Evolutionary conservation across 2,329 filamentous ascomycete species (phyloP).

Genomic region (Curvularia eragrostidis): DNA sequence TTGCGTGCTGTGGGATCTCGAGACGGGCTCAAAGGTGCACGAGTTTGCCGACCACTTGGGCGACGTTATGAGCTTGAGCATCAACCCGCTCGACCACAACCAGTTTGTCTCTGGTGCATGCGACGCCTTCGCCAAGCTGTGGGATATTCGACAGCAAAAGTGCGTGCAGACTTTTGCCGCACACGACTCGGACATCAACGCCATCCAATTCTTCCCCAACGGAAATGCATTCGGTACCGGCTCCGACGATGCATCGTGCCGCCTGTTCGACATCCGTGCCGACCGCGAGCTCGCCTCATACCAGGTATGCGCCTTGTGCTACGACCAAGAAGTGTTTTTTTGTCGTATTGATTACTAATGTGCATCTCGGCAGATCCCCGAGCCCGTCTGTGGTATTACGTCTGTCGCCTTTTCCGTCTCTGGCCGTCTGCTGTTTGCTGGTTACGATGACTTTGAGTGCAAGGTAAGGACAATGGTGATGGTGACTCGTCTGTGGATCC

Average conservation of each 20-base stretch:
- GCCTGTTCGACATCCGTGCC: slow-evolving; percentile 95
- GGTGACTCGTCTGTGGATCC: slow-evolving; percentile 4
- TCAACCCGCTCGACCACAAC: slow-evolving; percentile 99
- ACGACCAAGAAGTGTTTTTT: background rate
- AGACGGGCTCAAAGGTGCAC: slow-evolving; percentile 94
- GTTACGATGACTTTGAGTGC: slow-evolving; percentile 99
- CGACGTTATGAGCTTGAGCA: slow-evolving; percentile 99
- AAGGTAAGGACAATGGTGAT: slow-evolving; percentile 70
- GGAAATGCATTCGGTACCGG: slow-evolving; percentile 98
- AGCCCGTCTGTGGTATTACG: slow-evolving; percentile 96
- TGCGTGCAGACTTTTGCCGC: slow-evolving; percentile 98
- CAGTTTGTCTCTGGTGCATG: slow-evolving; percentile 99
- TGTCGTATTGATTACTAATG: slow-evolving; percentile 35
- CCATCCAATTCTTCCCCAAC: slow-evolving; percentile 99
- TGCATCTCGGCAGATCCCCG: slow-evolving; percentile 76
- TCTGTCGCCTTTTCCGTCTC: slow-evolving; percentile 98
- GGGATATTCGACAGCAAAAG: slow-evolving; percentile 98
- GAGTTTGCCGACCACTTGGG: slow-evolving; percentile 98
- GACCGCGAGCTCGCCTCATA: slow-evolving; percentile 79
- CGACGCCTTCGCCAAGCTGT: slow-evolving; percentile 97
- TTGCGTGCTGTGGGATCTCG: slow-evolving; percentile 99
- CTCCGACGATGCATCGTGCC: slow-evolving; percentile 96
- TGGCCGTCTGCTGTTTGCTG: slow-evolving; percentile 90
- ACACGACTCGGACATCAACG: slow-evolving; percentile 98
- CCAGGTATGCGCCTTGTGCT: slow-evolving; percentile 41